A percentile compares a stretch with the other conserved stretches of the same genome.
phyloP scores from a whole-genome alignment of 1,284 basidiomycete genomes.

The Hymenochaete sp. region DNA sequence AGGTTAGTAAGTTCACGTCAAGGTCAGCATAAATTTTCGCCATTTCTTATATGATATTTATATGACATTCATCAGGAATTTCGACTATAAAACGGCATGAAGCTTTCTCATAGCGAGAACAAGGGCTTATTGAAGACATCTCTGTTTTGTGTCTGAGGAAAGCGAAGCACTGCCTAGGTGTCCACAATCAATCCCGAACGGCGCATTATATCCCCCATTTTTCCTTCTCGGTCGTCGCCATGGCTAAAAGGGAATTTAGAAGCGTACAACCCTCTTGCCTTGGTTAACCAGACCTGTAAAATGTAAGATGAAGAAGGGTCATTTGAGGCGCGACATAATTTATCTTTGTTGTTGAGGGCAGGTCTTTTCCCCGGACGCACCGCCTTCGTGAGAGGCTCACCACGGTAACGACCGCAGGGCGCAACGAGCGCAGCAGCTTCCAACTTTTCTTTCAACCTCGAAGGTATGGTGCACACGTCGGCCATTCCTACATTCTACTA shows the following conservation, averaged over 20 bases:
- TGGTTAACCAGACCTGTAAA: constrained; percentile 40
- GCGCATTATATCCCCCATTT: constrained; percentile 63
- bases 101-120: too few species aligned
- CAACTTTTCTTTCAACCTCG: neutral
- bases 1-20: too few species aligned
- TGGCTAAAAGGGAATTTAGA: constrained; percentile 46
- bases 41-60: too few species aligned
- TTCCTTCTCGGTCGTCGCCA: constrained; percentile 66
- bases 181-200: constrained; percentile 23
- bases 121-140: too few species aligned
- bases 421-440: neutral
- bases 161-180: constrained; percentile 50
- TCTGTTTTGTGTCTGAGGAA: constrained; percentile 64
- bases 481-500: constrained; percentile 66
- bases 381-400: too few species aligned
- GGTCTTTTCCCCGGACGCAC: too few species aligned
- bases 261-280: constrained; percentile 37
- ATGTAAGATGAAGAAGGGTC: constrained; percentile 49
- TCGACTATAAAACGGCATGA: too few species aligned
- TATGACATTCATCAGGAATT: too few species aligned
- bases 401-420: too few species aligned
- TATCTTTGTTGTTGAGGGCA: too few species aligned
- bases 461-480: constrained; percentile 31
- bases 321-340: too few species aligned
- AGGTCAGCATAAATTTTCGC: too few species aligned